Base-by-base conservation (phyloP, 176 grass and related monocot genomes). In the Triticum urartu region DNA sequence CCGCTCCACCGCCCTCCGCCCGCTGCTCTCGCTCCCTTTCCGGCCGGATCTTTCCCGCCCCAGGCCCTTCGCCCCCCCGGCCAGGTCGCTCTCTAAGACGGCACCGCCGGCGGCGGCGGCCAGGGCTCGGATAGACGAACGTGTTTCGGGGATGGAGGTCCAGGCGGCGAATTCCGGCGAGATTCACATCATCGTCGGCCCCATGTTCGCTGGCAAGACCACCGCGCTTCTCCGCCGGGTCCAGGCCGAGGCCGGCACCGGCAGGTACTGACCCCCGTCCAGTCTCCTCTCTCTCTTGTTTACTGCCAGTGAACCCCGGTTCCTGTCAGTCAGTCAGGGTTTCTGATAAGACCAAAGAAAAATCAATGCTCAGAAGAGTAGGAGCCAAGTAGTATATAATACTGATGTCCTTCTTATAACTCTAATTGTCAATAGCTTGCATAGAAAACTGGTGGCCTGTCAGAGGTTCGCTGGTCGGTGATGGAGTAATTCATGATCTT, bases 181-280 rank as follows among this genome's bases (percentile, higher is more conserved):
- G 87, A 94, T 98, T 89, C 96, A 98, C 21, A 88, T 95, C 70
- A 98, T 98, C 34, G 69, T 98, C 5, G 93, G 93, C 8, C 93
- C 90, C 38, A 98, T 94, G 96, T 95, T 98, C 78, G 88, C 96
- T 1, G 93, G 93, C n/a, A 98, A 98, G 86, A 95, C 96, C 69
- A 95, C 93, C 1, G 90, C 93, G 15, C 90, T 98, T 24, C 81
- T 94, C 65, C 92, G 90, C 33, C 91, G 93, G 11, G 87, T 98
- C 48, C 89, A 88, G 84, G 47, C 90, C 0, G 93, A 95, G 70
- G 76, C 87, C 15, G 45, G 79, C 76, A 82, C 72, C 62, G 93
- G 96, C 72, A 98, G 96, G 96, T 98, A 78, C 13, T 54, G n/a
- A 78, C 35, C 5, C 7, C 11, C 21, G 69, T 48, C 3, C 42